Evolutionary conservation across 805 yeast genomes (phyloP).

Genomic region (Blastobotrys peoriensis): DNA sequence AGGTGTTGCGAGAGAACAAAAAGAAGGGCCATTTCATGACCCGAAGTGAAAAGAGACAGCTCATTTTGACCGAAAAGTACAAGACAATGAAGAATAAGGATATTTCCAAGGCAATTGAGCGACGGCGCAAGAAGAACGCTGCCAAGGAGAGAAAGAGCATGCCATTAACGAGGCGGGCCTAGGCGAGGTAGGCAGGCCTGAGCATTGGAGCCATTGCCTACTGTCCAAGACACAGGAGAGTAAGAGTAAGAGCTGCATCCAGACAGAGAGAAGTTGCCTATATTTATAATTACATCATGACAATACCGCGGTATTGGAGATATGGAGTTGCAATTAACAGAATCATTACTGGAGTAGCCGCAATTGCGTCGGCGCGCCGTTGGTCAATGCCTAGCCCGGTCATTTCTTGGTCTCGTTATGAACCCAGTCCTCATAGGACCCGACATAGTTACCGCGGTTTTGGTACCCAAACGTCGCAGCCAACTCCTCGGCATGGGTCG

Average conservation of each 20-base stretch:
- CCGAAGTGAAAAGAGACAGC: conserved; percentile 33
- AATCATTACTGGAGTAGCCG: too few species aligned
- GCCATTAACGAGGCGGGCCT: conserved; percentile 30
- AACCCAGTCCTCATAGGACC: conserved; percentile 85
- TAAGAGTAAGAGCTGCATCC: too few species aligned
- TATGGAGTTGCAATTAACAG: too few species aligned
- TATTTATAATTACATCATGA: conserved; percentile 1
- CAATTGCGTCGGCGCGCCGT: too few species aligned
- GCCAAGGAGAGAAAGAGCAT: conserved; percentile 37
- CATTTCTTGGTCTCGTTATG: conserved; percentile 35
- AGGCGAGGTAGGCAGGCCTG: background rate
- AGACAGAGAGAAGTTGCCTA: too few species aligned
- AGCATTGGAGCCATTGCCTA: too few species aligned
- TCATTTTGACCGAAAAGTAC: conserved; percentile 32
- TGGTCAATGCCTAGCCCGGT: too few species aligned
- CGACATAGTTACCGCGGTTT: conserved; percentile 77
- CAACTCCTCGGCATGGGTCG: conserved; percentile 83
- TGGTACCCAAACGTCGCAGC: conserved; percentile 86
- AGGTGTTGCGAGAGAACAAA: conserved; percentile 58
- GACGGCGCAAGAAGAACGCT: conserved; percentile 32
- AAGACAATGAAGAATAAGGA: conserved; percentile 33
- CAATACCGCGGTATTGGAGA: too few species aligned
- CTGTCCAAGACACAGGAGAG: too few species aligned
- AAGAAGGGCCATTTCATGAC: conserved; percentile 49
- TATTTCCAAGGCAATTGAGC: conserved; percentile 27